phyloP scores from a whole-genome alignment of 2,329 filamentous ascomycete genomes.

The Pseudocercospora cruenta region DNA sequence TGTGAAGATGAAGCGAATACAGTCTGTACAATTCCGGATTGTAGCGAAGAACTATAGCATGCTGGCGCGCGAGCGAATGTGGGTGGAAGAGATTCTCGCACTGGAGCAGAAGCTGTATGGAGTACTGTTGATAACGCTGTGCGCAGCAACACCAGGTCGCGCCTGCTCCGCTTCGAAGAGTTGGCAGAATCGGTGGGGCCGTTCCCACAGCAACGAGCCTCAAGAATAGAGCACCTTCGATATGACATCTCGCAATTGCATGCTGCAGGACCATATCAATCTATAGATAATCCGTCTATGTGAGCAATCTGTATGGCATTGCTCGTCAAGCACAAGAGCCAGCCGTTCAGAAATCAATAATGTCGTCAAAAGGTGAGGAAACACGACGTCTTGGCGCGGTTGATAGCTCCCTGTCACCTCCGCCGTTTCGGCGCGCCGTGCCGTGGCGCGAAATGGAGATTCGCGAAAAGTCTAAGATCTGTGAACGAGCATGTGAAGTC shows the following conservation, averaged over 20 bases:
- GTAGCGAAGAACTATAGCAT: slow-evolving; percentile 10
- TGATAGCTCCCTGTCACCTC: no score
- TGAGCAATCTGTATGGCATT: no score
- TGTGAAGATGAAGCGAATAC: slow-evolving; percentile 12
- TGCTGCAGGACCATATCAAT: no score
- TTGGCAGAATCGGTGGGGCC: background rate
- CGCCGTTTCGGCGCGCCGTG: background rate
- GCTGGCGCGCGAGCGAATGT: slow-evolving; percentile 7
- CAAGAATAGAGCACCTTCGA: background rate
- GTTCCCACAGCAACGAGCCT: background rate
- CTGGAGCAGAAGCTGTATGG: background rate
- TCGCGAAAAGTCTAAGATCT: background rate
- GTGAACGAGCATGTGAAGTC: background rate
- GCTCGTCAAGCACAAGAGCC: no score
- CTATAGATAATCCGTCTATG: background rate
- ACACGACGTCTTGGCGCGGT: no score
- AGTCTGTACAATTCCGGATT: slow-evolving; percentile 8
- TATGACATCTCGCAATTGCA: background rate
- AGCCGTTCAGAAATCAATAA: no score
- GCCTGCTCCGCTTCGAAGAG: background rate
- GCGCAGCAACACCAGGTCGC: background rate
- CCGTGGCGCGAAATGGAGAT: background rate
- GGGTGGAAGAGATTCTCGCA: background rate
- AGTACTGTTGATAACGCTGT: background rate
- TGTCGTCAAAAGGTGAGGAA: no score